Evolutionary conservation across 768 basidiomycete species (phyloP), one percentile per base, ranked within the genome.

Genomic region (Podaxis sp.): DNA sequence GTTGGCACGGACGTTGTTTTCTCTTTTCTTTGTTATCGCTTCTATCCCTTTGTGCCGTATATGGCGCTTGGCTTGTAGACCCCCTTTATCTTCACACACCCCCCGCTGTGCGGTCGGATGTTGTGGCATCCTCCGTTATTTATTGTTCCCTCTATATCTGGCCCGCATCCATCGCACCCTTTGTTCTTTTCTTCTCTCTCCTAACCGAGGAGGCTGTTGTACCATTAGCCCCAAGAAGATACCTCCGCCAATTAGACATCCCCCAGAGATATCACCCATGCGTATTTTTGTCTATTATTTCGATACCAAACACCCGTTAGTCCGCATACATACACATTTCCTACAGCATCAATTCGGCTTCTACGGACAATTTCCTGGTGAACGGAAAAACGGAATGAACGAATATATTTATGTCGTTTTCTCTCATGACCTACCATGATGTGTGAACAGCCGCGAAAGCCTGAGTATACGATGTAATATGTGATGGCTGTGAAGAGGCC

Each of bases 221-320:
- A 62, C 44, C 46, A 62, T 26, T 62, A 62, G 22, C 48, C 40
- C 26, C 15, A 49, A 37, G 33, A 54, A 36, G 61, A 56, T 62
- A 62, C 61, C 61, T 62, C 54, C 55, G 61, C 44, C 44, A 54
- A 56, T 56, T 62, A 62, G 61, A 62, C 54, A 56, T 5, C 41
- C 24, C 36, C 30, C 30, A 33, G 20, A 38, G 46, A 62, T 54
- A 56, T 48, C 48, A 51, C 55, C 44, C 54, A 51, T 56, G 61
- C 55, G 44, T 50, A 59, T 40, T 40, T 51, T 15, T 50, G 46
- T 2, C 46, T 56, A 38, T 56, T 56, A 56, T 56, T 56, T 56
- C 61, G 61, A 62, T 62, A 62, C 61, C 61, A 62, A 54, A 56
- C 40, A 46, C 22, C 51, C 22, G 48, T 36, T 55, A 54, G 40